Conservation (phyloP, 345 rosid species). For the Mangifera indica region DNA sequence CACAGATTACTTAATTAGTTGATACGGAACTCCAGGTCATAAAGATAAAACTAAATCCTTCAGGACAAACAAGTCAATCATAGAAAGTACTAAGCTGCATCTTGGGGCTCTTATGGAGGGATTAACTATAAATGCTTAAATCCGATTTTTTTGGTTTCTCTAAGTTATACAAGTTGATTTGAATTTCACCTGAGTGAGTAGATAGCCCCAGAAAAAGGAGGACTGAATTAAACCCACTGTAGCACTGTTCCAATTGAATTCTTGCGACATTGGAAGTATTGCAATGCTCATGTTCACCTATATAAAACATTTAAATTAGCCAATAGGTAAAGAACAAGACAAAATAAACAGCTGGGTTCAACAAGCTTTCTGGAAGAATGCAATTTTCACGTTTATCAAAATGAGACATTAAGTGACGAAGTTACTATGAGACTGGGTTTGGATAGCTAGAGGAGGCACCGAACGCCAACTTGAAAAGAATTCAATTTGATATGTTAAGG, state of each 20-base stretch:
- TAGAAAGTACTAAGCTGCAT: neutral
- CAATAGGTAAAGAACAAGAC: constrained; percentile 4
- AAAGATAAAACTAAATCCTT: neutral
- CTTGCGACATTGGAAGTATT: constrained; percentile 93
- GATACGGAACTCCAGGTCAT: neutral
- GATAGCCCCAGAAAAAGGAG: constrained; percentile 98
- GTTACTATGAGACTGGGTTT: neutral
- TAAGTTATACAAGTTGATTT: neutral
- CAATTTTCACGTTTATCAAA: neutral
- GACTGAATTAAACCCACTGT: constrained; percentile 97
- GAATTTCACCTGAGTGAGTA: constrained; percentile 79
- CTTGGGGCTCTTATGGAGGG: neutral
- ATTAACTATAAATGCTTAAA: neutral
- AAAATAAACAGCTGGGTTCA: neutral
- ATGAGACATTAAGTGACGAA: neutral
- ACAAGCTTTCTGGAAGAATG: neutral
- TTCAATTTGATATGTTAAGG: neutral
- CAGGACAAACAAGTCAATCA: neutral
- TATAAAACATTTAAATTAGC: constrained; percentile 24
- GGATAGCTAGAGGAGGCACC: neutral
- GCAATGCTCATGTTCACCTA: constrained; percentile 99
- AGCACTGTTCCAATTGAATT: constrained; percentile 92
- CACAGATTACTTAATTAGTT: constrained; percentile 1
- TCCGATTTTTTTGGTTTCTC: constrained; percentile 3
- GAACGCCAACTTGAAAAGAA: constrained; percentile 2